These are phyloP conservation scores for Amauroascus verrucosus DNA, from an alignment of 2,329 filamentous ascomycete species.

Conservation along the genomic window DNA sequence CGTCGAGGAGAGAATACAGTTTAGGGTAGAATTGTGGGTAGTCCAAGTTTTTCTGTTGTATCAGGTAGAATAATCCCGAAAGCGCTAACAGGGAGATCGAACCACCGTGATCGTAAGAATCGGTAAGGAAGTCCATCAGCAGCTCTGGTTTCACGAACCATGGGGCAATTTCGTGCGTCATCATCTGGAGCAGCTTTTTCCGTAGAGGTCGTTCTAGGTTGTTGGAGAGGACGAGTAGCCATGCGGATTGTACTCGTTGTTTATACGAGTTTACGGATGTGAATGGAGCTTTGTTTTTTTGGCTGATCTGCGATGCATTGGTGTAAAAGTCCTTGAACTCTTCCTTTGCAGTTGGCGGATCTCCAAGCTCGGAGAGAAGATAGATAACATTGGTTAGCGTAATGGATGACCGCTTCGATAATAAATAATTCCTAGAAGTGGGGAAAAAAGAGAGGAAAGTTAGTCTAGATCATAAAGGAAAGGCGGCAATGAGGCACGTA, in stretches of 20 bases:
- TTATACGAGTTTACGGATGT: constrained; percentile 61
- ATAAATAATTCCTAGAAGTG: constrained; percentile 28
- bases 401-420: constrained; percentile 21
- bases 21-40: constrained; percentile 91
- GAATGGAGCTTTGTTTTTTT: constrained; percentile 56
- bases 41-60: constrained; percentile 85
- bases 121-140: constrained; percentile 92
- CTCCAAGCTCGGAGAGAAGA: constrained; percentile 47
- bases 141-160: constrained; percentile 85
- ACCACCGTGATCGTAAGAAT: constrained; percentile 79
- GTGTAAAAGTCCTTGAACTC: constrained; percentile 31
- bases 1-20: constrained; percentile 83
- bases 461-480: constrained; percentile 1
- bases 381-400: constrained; percentile 31
- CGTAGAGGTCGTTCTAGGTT: constrained; percentile 61
- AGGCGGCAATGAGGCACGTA: constrained; percentile 36
- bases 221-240: constrained; percentile 63
- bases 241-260: constrained; percentile 72
- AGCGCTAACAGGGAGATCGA: constrained; percentile 78
- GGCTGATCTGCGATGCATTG: constrained; percentile 40
- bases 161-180: constrained; percentile 69
- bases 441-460: constrained; percentile 1
- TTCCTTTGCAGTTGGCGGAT: constrained; percentile 46
- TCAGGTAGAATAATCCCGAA: constrained; percentile 89
- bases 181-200: constrained; percentile 64